A percentile compares a stretch with the other conserved stretches of the same genome.
phyloP scores from a whole-genome alignment of 2,329 filamentous ascomycete genomes.

The Mycosphaerella sp. region DNA sequence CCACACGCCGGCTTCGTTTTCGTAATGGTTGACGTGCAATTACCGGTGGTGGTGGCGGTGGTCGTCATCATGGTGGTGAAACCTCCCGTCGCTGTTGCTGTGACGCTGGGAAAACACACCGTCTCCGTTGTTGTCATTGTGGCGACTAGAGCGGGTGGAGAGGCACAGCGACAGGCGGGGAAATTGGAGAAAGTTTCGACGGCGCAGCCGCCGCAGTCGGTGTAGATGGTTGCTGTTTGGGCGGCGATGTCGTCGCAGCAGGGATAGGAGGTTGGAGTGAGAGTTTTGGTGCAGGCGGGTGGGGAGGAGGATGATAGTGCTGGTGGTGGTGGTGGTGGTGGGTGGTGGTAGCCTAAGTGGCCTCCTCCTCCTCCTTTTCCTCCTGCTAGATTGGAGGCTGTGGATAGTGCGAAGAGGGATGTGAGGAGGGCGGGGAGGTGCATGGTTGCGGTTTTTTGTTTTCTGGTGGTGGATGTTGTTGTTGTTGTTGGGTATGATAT shows the following conservation, averaged over 20 bases:
- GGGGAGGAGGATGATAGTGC: too few relatives aligned
- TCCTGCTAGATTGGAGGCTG: too few relatives aligned
- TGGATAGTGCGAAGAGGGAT: background rate
- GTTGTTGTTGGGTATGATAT: background rate
- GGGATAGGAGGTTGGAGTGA: conserved; percentile 14
- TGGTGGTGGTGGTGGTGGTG: too few relatives aligned
- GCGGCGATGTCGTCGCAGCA: conserved; percentile 15
- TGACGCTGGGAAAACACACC: background rate
- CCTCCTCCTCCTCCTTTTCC: too few relatives aligned
- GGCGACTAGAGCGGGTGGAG: conserved; percentile 3
- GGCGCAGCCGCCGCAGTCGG: conserved; percentile 9
- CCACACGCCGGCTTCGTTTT: conserved; percentile 6
- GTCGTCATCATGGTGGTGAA: background rate
- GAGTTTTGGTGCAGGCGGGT: conserved; percentile 9
- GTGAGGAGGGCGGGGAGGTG: background rate
- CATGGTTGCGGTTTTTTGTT: background rate
- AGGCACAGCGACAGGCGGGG: conserved; percentile 10
- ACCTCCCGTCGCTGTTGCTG: too few relatives aligned
- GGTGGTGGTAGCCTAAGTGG: too few relatives aligned
- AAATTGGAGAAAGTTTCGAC: conserved; percentile 7
- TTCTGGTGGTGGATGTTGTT: background rate
- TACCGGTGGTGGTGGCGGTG: background rate
- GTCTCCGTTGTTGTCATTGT: conserved; percentile 11
- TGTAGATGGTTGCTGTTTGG: conserved; percentile 10
- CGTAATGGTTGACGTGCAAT: conserved; percentile 5